Base-by-base conservation (phyloP, 1,284 basidiomycete species). In the Malassezia globosa region DNA sequence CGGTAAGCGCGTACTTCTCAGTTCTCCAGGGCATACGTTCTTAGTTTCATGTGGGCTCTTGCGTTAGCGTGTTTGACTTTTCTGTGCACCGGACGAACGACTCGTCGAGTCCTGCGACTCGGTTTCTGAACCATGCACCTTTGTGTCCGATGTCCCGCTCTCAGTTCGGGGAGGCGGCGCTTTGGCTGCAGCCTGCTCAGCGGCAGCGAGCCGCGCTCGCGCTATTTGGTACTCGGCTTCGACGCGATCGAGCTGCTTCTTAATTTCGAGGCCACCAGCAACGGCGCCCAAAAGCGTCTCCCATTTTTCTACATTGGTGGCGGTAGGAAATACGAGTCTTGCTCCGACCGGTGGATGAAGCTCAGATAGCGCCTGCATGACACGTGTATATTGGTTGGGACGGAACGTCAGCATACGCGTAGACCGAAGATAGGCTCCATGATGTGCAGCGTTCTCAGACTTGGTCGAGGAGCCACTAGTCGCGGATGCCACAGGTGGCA, bases 251-350 rank as follows among this genome's bases (percentile, higher is more conserved):
- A 68, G 37, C 44, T 67, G 63, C 38, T 61, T 66, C 36, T 66
- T 57, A 56, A 72, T 54, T 51, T 72, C 69, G 38, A 71, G 49
- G 6, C 60, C 51, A 22, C 61, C 60, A 24, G 66, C 66, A 7
- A 69, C 63, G 4, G 69, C 69, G 8, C 69, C 69, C 7, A 71
- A 40, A 8, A 72, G 55, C 13, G 64, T 65, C 42, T 72, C 69
- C 68, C 69, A 72, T 45, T 64, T 67, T 36, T 70, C 69, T 11
- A 63, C 56, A 25, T 72, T 72, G 27, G 48, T 50, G 22, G 53
- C 51, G 2, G 69, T 72, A 2, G 69, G 66, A 54, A 66, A 72
- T 29, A 66, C 59, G 7, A 71, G 51, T 5, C 64, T 46, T 1
- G 61, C 51, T 1, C 59, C 60, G 19, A 69, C 52, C 21, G 63